A percentile compares a stretch with the other conserved stretches of the same genome.
Evolutionary conservation across 2,329 filamentous ascomycete species (phyloP).

Genomic region (Chrysoporthe puriensis): DNA sequence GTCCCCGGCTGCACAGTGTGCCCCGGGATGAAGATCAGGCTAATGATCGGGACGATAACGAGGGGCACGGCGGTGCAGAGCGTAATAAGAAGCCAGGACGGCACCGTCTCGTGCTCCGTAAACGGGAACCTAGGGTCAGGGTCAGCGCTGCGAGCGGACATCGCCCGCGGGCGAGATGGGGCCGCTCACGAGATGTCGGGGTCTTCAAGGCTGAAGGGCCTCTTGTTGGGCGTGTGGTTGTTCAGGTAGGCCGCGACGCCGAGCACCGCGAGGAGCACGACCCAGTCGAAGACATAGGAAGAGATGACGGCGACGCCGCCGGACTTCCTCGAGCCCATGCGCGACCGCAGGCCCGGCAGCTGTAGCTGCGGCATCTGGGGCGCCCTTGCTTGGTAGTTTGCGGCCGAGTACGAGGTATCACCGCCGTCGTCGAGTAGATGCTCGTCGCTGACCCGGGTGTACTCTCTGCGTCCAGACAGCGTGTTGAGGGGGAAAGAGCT

Average conservation of each 20-base stretch:
- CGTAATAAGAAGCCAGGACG: slow-evolving; percentile 66
- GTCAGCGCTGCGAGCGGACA: not conserved
- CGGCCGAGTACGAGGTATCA: slow-evolving; percentile 21
- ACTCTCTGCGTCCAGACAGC: slow-evolving; percentile 18
- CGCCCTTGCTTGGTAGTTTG: not conserved
- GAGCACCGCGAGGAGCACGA: slow-evolving; percentile 64
- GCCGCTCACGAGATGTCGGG: slow-evolving; percentile 70
- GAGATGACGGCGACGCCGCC: slow-evolving; percentile 50
- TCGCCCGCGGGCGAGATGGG: not conserved
- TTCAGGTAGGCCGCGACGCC: slow-evolving; percentile 63
- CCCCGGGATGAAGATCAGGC: slow-evolving; percentile 73
- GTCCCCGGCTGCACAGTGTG: slow-evolving; percentile 66
- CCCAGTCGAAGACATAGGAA: slow-evolving; percentile 77
- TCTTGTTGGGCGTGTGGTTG: slow-evolving; percentile 64
- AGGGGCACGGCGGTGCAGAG: slow-evolving; percentile 67
- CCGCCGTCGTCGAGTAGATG: slow-evolving; percentile 1
- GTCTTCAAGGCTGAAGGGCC: slow-evolving; percentile 74
- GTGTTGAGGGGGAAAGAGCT: slow-evolving; percentile 27
- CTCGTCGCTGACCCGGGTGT: slow-evolving; percentile 16
- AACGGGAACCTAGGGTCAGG: slow-evolving; percentile 66
- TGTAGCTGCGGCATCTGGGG: slow-evolving; percentile 22
- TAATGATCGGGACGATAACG: slow-evolving; percentile 68
- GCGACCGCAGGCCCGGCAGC: slow-evolving; percentile 23
- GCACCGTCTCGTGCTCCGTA: slow-evolving; percentile 71
- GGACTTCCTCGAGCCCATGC: slow-evolving; percentile 31